These are phyloP conservation scores for Schwanniomyces polymorphus DNA, from an alignment of 805 yeast genomes.

Conservation along the genomic window DNA sequence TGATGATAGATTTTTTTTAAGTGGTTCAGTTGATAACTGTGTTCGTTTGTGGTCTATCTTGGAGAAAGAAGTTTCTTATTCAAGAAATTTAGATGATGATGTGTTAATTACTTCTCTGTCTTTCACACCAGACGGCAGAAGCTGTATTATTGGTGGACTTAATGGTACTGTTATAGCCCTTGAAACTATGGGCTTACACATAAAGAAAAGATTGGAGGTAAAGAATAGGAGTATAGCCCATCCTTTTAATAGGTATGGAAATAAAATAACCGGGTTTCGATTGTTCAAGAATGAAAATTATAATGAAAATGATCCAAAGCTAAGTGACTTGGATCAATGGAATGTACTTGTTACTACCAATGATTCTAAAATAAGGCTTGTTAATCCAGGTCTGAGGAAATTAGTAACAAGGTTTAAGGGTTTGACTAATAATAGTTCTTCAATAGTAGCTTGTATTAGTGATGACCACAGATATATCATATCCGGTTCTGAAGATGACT, in stretches of 20 bases:
- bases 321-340: conserved; percentile 19
- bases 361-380: conserved; percentile 74
- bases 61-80: conserved; percentile 62
- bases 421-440: conserved; percentile 65
- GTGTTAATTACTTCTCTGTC: conserved; percentile 74
- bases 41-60: conserved; percentile 83
- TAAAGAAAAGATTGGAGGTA: conserved; percentile 31
- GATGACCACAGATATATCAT: conserved; percentile 60
- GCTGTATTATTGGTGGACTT: conserved; percentile 73
- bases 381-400: conserved; percentile 52
- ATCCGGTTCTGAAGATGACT: conserved; percentile 85
- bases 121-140: conserved; percentile 65
- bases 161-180: conserved; percentile 65
- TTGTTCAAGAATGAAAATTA: conserved; percentile 31
- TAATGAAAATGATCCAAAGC: conserved; percentile 4
- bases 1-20: conserved; percentile 83
- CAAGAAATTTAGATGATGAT: conserved; percentile 52
- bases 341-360: conserved; percentile 65
- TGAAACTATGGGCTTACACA: conserved; percentile 62
- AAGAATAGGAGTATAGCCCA: conserved; percentile 23
- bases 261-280: conserved; percentile 75
- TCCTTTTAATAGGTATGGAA: conserved; percentile 27
- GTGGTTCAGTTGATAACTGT: conserved; percentile 77
- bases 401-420: conserved; percentile 75
- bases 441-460: conserved; percentile 64